Evolutionary conservation across 202 grass and related monocot species (phyloP).

Genomic region (Dendrocalamus latiflorus): DNA sequence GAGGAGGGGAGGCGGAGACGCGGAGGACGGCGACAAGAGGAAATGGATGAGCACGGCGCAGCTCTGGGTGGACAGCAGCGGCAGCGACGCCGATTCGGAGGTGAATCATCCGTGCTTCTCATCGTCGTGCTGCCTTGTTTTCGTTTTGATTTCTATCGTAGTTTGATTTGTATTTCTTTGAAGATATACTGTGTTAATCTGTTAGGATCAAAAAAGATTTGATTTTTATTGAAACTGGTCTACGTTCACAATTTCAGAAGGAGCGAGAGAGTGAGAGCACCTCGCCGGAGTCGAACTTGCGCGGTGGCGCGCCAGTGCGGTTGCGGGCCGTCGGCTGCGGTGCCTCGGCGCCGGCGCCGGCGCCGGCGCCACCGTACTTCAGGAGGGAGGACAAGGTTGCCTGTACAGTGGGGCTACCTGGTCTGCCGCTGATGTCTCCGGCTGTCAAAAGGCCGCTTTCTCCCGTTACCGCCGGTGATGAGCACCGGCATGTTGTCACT

Average conservation of each 20-base stretch:
- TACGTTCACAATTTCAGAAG: conserved; percentile 19
- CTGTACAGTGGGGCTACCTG: neutral
- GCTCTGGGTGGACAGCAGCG: conserved; percentile 63
- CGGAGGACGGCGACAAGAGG: conserved; percentile 64
- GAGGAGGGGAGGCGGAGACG: conserved; percentile 20
- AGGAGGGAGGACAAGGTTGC: conserved; percentile 18
- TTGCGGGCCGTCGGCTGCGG: neutral
- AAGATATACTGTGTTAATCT: neutral
- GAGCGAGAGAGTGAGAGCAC: conserved; percentile 6
- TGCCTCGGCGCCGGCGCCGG: neutral
- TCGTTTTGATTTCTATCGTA: neutral
- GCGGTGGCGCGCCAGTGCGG: neutral
- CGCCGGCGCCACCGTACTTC: neutral
- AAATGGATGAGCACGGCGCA: conserved; percentile 97
- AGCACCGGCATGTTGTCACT: neutral
- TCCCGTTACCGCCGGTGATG: neutral
- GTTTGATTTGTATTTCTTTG: neutral
- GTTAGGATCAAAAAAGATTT: neutral
- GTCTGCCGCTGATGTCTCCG: conserved; percentile 14
- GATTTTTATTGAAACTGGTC: neutral
- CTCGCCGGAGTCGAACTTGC: conserved; percentile 5
- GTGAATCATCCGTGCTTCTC: neutral
- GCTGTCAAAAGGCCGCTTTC: conserved; percentile 6
- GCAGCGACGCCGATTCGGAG: conserved; percentile 39
- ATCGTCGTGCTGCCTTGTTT: neutral